Conservation (phyloP, 2,329 filamentous ascomycete species). For the Aureobasidium sp. region DNA sequence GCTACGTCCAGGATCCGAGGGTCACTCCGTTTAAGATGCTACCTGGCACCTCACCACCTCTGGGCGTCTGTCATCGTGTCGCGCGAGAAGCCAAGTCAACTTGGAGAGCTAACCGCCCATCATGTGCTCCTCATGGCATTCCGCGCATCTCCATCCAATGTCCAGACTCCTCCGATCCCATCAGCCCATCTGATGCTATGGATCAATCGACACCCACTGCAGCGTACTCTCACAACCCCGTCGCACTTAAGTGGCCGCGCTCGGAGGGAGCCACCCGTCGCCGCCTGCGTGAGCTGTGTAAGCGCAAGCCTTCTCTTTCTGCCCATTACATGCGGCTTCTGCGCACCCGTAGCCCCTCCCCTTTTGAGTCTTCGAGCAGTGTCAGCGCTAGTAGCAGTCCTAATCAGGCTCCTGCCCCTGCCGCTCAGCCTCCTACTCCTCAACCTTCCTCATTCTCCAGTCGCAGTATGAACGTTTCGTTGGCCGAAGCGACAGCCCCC, state of each 20-base stretch:
- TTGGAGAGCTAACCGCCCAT: constrained; percentile 45
- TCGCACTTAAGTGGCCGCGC: constrained; percentile 46
- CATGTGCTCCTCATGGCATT: constrained; percentile 22
- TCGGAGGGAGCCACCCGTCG: constrained; percentile 52
- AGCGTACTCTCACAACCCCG: constrained; percentile 20
- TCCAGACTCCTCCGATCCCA: constrained; percentile 37
- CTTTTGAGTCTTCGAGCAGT: constrained; percentile 37
- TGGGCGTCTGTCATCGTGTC: constrained; percentile 58
- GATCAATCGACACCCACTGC: constrained; percentile 38
- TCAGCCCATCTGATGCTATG: constrained; percentile 38
- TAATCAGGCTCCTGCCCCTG: background rate
- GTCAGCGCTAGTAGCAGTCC: constrained; percentile 18
- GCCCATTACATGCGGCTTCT: constrained; percentile 59
- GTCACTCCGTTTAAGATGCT: constrained; percentile 62
- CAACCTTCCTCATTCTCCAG: constrained; percentile 36
- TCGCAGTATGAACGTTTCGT: constrained; percentile 44
- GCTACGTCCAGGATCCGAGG: constrained; percentile 58
- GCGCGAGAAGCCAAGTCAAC: constrained; percentile 54
- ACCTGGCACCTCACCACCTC: constrained; percentile 55
- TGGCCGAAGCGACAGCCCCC: constrained; percentile 44
- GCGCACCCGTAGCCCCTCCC: constrained; percentile 53
- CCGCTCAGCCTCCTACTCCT: background rate
- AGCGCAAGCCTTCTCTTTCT: constrained; percentile 53
- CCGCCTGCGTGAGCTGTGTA: constrained; percentile 53
- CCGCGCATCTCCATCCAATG: constrained; percentile 21